Percentiles rank a stretch among this genome's conserved stretches.
Conservation (phyloP, 1,139 yeast genomes). For the Debaryomycetaceae sp. region DNA sequence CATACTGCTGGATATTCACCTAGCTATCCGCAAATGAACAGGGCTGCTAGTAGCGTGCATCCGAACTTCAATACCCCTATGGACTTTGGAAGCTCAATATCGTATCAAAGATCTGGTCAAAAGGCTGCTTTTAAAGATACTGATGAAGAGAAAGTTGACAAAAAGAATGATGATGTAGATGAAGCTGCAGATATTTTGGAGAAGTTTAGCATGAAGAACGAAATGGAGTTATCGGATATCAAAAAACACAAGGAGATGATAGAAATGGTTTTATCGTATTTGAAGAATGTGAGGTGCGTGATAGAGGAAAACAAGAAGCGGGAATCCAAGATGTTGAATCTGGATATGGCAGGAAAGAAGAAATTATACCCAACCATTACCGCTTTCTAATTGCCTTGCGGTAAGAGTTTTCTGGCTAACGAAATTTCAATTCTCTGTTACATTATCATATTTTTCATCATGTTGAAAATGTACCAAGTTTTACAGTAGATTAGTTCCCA, state of each 20-base stretch:
- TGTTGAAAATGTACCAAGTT: too few relatives aligned
- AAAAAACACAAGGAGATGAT: constrained; percentile 39
- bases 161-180: constrained; percentile 8
- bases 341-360: constrained; percentile 7
- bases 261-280: constrained; percentile 25
- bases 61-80: constrained; percentile 19
- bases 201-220: constrained; percentile 17
- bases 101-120: constrained; percentile 36
- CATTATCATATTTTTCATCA: not conserved
- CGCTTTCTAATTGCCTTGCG: constrained; percentile 33
- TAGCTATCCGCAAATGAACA: constrained; percentile 32
- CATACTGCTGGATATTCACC: constrained; percentile 19
- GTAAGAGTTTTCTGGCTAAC: too few relatives aligned
- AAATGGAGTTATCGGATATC: constrained; percentile 26
- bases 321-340: not conserved
- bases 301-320: constrained; percentile 9
- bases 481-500: too few relatives aligned
- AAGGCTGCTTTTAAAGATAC: too few relatives aligned
- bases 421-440: not conserved
- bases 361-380: constrained; percentile 42
- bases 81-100: constrained; percentile 43
- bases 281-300: constrained; percentile 17
- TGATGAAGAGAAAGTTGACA: constrained; percentile 15
- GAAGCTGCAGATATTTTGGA: constrained; percentile 10
- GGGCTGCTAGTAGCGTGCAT: constrained; percentile 19